Conservation (phyloP, 352 stramenopile genomes). For the Phytophthora fragariae region DNA sequence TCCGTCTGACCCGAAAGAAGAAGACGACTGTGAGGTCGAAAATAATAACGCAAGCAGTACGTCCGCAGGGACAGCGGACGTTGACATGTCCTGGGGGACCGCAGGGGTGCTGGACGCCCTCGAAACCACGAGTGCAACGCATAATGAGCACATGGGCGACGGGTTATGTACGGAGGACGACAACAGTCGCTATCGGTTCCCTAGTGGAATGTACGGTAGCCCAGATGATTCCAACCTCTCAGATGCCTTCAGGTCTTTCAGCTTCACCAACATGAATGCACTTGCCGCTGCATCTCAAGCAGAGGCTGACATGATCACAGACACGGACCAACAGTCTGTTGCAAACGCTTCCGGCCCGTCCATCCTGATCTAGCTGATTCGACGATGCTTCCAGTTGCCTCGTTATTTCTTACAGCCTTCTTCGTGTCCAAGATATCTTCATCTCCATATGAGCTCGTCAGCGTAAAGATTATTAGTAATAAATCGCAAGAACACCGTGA, state of each 20-base stretch:
- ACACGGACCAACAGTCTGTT: slow-evolving; percentile 51
- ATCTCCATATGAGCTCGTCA: slow-evolving; percentile 26
- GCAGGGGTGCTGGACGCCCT: slow-evolving; percentile 14
- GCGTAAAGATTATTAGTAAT: slow-evolving; percentile 42
- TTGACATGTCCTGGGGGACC: slow-evolving; percentile 35
- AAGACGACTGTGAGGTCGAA: slow-evolving; percentile 12
- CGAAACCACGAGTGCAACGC: slow-evolving; percentile 2
- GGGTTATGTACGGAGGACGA: slow-evolving; percentile 38
- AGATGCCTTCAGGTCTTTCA: slow-evolving; percentile 82
- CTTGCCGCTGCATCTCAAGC: slow-evolving; percentile 76
- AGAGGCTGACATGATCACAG: slow-evolving; percentile 71
- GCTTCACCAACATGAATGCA: slow-evolving; percentile 90
- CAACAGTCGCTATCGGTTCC: slow-evolving; percentile 59
- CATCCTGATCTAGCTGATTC: slow-evolving; percentile 67
- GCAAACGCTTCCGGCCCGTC: slow-evolving; percentile 56
- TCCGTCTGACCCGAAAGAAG: slow-evolving; percentile 21
- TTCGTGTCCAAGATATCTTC: slow-evolving; percentile 18
- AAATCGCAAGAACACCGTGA: slow-evolving; percentile 22
- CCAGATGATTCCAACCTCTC: slow-evolving; percentile 46
- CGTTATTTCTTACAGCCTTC: slow-evolving; percentile 10
- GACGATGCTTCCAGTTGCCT: slow-evolving; percentile 5
- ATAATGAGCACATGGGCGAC: slow-evolving; percentile 10
- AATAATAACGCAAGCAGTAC: slow-evolving; percentile 23
- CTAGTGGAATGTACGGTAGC: slow-evolving; percentile 73
- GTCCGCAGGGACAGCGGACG: slow-evolving; percentile 22